Percentiles rank a stretch among this genome's conserved stretches.
phyloP scores from a whole-genome alignment of 2,329 filamentous ascomycete genomes.

The Pseudogymnoascus sp. region DNA sequence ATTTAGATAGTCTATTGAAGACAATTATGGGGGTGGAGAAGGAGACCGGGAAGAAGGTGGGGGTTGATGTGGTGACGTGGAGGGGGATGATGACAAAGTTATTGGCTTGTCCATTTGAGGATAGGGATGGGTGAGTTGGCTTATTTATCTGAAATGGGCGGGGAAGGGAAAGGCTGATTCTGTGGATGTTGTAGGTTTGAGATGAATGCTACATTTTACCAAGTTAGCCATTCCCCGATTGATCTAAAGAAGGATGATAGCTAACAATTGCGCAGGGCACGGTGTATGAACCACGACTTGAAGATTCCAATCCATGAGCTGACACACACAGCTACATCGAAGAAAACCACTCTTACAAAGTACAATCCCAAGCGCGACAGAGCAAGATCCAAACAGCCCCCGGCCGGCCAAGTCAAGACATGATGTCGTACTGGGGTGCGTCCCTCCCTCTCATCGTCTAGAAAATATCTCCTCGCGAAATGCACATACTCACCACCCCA shows the following conservation, averaged over 20 bases:
- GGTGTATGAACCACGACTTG: conserved; percentile 35
- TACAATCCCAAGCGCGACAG: conserved; percentile 52
- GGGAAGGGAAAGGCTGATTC: neutral
- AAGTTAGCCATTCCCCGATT: conserved; percentile 47
- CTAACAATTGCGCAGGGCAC: conserved; percentile 37
- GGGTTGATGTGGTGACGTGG: conserved; percentile 83
- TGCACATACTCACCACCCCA: conserved; percentile 1
- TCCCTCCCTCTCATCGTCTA: neutral
- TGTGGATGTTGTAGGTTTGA: conserved; percentile 56
- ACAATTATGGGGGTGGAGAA: conserved; percentile 68
- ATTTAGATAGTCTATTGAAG: conserved; percentile 74
- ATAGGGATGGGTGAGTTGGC: neutral
- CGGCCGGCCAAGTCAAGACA: conserved; percentile 56
- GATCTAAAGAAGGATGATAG: neutral
- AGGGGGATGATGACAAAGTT: conserved; percentile 98
- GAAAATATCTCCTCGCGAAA: neutral
- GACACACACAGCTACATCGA: conserved; percentile 68
- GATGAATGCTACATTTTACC: conserved; percentile 89
- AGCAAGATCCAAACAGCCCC: conserved; percentile 31
- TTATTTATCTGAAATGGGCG: too few species aligned
- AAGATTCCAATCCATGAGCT: conserved; percentile 15
- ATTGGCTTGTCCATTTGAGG: conserved; percentile 9
- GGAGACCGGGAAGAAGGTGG: conserved; percentile 55
- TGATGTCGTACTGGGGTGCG: conserved; percentile 89
- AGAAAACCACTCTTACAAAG: conserved; percentile 72